A percentile compares a stretch with the other conserved stretches of the same genome.
Evolutionary conservation across 352 stramenopile species (phyloP).

Genomic region (Globisporangium carolinianum): DNA sequence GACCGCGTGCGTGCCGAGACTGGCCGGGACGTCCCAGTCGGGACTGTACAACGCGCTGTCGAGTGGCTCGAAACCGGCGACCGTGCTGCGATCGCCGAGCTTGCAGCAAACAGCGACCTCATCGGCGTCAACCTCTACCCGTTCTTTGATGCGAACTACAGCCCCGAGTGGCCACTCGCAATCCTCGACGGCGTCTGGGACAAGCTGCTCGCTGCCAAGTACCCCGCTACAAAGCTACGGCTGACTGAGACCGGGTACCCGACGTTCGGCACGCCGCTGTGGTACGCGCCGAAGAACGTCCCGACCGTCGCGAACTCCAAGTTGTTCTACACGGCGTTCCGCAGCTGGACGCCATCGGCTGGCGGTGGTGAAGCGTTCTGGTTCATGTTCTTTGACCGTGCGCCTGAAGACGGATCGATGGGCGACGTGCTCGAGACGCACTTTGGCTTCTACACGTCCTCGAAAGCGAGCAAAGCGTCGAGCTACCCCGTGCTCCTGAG

Average conservation of each 20-base stretch:
- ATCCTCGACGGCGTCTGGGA: conserved; percentile 60
- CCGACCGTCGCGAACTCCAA: conserved; percentile 43
- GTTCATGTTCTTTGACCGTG: conserved; percentile 78
- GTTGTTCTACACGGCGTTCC: conserved; percentile 52
- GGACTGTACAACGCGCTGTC: conserved; percentile 59
- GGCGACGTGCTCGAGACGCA: conserved; percentile 47
- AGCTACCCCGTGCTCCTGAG: conserved; percentile 30
- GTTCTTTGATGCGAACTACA: conserved; percentile 65
- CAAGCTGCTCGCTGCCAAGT: conserved; percentile 31
- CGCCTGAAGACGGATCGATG: conserved; percentile 42
- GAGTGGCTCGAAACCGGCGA: conserved; percentile 42
- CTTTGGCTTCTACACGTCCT: conserved; percentile 67
- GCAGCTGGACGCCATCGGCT: conserved; percentile 44
- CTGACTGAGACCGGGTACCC: conserved; percentile 64
- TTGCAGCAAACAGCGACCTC: conserved; percentile 57
- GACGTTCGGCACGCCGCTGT: conserved; percentile 27
- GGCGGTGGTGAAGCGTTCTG: conserved; percentile 59
- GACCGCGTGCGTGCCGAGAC: conserved; percentile 20
- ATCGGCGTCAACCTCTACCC: conserved; percentile 78
- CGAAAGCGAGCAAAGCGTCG: conserved; percentile 25
- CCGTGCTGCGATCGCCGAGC: conserved; percentile 27
- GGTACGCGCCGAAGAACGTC: conserved; percentile 31
- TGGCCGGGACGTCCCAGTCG: conserved; percentile 37
- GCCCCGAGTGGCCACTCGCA: conserved; percentile 25
- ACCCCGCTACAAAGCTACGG: conserved; percentile 41